Conservation (phyloP, 192 early-diverging fungal genomes). For the Backusella liffmaniae region DNA sequence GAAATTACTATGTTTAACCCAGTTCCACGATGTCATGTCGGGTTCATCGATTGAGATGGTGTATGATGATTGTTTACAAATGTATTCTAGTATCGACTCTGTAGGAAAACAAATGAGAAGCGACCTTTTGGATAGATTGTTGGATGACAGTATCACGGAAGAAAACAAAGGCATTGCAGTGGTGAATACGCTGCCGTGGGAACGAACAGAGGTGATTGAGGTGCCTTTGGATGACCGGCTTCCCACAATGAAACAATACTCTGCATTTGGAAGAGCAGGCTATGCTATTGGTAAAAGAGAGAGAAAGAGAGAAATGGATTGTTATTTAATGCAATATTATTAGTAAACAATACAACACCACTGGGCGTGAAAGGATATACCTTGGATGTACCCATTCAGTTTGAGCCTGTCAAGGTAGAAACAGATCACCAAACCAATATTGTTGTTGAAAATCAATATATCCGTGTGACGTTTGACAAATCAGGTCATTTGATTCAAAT, state of each 20-base stretch:
- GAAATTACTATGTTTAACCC: conserved; percentile 89
- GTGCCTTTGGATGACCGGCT: conserved; percentile 47
- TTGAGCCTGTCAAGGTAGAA: conserved; percentile 33
- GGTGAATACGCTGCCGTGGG: conserved; percentile 70
- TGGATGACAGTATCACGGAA: conserved; percentile 25
- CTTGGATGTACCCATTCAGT: conserved; percentile 4
- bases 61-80: conserved; percentile 71
- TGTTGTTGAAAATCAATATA: conserved; percentile 73
- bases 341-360: conserved; percentile 12
- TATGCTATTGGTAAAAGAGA: conserved; percentile 41
- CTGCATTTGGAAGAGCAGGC: conserved; percentile 39
- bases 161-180: conserved; percentile 38
- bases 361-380: conserved; percentile 16
- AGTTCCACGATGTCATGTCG: conserved; percentile 98
- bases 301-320: not conserved
- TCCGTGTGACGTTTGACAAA: conserved; percentile 69
- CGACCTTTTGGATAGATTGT: conserved; percentile 41
- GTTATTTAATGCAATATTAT: not conserved
- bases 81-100: conserved; percentile 41
- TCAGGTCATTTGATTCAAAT: conserved; percentile 74
- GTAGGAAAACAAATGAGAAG: conserved; percentile 36
- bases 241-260: conserved; percentile 44
- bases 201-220: conserved; percentile 67
- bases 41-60: conserved; percentile 90
- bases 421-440: conserved; percentile 40